phyloP scores from a whole-genome alignment of 768 basidiomycete species.

The Kwoniella sp. region DNA sequence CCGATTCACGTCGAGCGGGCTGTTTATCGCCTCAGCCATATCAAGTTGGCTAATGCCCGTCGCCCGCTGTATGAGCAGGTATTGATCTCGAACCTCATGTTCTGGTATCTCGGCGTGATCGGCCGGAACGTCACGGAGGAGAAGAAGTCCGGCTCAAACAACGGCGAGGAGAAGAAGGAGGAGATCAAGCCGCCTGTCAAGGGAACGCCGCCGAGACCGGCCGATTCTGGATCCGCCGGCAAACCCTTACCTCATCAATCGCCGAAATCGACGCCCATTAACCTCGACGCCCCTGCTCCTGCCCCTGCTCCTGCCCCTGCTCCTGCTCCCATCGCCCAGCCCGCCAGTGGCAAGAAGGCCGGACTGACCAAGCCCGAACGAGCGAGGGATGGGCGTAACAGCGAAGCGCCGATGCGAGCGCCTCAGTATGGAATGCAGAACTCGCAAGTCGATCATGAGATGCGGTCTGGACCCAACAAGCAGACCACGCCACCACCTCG shows the following conservation, averaged over 20 bases:
- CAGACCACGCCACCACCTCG: conserved; percentile 7
- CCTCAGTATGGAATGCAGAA: conserved; percentile 94
- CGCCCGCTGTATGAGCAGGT: conserved; percentile 95
- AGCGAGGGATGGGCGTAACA: conserved; percentile 72
- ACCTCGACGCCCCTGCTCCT: conserved; percentile 2
- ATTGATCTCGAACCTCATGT: conserved; percentile 56
- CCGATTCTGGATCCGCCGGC: conserved; percentile 37
- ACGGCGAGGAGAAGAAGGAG: conserved; percentile 36
- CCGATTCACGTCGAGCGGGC: conserved; percentile 98
- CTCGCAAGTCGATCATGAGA: conserved; percentile 82
- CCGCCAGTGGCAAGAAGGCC: conserved; percentile 40
- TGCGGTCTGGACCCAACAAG: conserved; percentile 12
- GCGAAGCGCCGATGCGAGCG: conserved; percentile 79
- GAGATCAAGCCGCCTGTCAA: conserved; percentile 35
- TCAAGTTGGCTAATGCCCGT: conserved; percentile 95
- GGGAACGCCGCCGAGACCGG: conserved; percentile 35
- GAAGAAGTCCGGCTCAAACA: conserved; percentile 33
- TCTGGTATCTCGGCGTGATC: conserved; percentile 98
- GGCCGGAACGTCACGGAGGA: conserved; percentile 70
- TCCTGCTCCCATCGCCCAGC: conserved; percentile 6
- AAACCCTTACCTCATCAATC: conserved; percentile 5
- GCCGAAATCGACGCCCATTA: not conserved
- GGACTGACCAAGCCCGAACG: conserved; percentile 57
- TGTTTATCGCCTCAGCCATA: conserved; percentile 93
- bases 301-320: conserved; percentile 3